Base-by-base conservation (phyloP, 2,329 filamentous ascomycete species). In the Hypomyces rosellus region DNA sequence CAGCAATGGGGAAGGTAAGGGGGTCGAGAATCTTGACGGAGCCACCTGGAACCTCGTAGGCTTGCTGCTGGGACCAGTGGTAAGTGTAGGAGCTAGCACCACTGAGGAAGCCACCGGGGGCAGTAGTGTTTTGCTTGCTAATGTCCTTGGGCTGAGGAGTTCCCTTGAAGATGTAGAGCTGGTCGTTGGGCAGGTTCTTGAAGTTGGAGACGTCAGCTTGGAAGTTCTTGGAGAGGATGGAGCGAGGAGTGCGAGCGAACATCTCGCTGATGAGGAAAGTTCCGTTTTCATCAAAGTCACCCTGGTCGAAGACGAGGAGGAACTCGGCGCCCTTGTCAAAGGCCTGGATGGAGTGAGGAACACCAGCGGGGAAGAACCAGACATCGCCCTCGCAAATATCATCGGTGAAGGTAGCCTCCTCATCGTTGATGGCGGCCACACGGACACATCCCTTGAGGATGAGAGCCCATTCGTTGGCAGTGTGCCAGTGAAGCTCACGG, bases 401-500 rank as follows among this genome's bases (percentile, higher is more conserved):
- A 39, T 51, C 49, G 36, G 73, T 63, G 45, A 76, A 75, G 8
- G 65, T 72, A 42, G 69, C 62, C 1, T 77, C 76, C 9, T 77
- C 69, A 39, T 77, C 70, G 53, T 81, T 73, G 39, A 82, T 69
- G 1, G 78, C 73, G 6, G 72, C 66, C 1, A 82, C 65, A 5
- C 75, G 70, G 2, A 76, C 75, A 38, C 70, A 73, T 0, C 79
- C 79, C 51, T 78, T 78, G 14, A 80, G 66, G 11, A 82, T 66
- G 5, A 79, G 65, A 0, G 74, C 68, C 76, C 76, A 80, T 56
- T 80, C 69, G 44, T 67, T 72, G 37, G 75, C 71, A 36, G 73
- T 77, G 55, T 82, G 79, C 78, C 78, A 86, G 56, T 86, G 82
- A 18, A 85, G 66, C 61, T 85, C 81, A 16, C 82, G 75, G 54